These are phyloP conservation scores for Linnemannia hyalina DNA, from an alignment of 192 early-diverging fungal species.

Conservation along the genomic window DNA sequence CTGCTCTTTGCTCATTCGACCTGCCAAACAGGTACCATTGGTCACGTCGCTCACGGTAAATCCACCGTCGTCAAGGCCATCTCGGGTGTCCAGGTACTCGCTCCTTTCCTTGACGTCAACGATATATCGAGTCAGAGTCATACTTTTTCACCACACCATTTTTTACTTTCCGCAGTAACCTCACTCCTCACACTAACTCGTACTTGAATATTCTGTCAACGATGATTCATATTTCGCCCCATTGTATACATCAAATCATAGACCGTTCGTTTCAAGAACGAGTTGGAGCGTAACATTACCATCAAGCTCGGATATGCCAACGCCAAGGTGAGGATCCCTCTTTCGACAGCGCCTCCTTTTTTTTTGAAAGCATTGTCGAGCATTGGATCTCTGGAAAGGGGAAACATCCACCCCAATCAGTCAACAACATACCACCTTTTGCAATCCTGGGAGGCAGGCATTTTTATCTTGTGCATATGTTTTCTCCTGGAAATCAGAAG, in stretches of 20 bases:
- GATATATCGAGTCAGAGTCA: neutral
- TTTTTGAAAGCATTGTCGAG: neutral
- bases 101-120: neutral
- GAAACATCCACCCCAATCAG: neutral
- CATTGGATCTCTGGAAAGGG: neutral
- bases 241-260: slow-evolving; percentile 26
- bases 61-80: slow-evolving; percentile 99
- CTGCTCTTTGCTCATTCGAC: neutral
- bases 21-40: slow-evolving; percentile 86
- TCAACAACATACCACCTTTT: neutral
- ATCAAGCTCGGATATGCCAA: slow-evolving; percentile 99
- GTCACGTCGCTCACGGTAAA: slow-evolving; percentile 99
- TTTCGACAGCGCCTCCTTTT: neutral
- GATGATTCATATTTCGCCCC: neutral
- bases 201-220: neutral
- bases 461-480: slow-evolving; percentile 12
- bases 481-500: neutral
- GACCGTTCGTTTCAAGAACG: slow-evolving; percentile 98
- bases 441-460: neutral
- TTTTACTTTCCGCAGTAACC: slow-evolving; percentile 7
- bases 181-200: neutral
- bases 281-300: slow-evolving; percentile 98
- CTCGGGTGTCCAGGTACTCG: slow-evolving; percentile 89
- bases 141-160: neutral
- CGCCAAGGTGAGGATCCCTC: slow-evolving; percentile 78